A percentile compares a stretch with the other conserved stretches of the same genome.
Conservation (phyloP, 306 rosid genomes). For the Citrullus amarus region DNA sequence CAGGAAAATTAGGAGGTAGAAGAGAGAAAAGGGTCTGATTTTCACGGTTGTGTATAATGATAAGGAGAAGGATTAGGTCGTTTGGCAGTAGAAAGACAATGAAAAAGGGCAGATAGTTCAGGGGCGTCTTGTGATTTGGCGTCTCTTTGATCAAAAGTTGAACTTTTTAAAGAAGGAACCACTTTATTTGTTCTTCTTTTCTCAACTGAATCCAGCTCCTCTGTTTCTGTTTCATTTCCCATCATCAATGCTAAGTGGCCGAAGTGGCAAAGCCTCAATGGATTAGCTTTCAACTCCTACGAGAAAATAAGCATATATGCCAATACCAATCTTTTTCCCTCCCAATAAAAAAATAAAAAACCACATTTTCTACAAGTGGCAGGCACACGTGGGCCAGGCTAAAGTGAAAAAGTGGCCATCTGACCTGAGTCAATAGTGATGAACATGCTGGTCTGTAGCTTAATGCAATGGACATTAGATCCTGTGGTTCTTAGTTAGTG, state of each 20-base stretch:
- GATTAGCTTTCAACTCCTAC: conserved; percentile 15
- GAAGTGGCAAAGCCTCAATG: conserved; percentile 28
- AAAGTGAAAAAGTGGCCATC: background rate
- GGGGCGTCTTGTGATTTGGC: conserved; percentile 62
- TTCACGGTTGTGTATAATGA: conserved; percentile 41
- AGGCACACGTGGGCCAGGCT: conserved; percentile 10
- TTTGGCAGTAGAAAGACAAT: conserved; percentile 67
- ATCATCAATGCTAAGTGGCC: conserved; percentile 52
- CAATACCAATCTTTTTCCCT: background rate
- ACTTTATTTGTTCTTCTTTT: conserved; percentile 12
- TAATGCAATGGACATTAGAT: background rate
- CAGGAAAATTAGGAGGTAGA: conserved; percentile 5
- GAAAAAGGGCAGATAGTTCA: conserved; percentile 46
- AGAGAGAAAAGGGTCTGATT: conserved; percentile 26
- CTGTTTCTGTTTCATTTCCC: conserved; percentile 31
- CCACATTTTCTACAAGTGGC: conserved; percentile 6
- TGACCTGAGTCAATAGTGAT: background rate
- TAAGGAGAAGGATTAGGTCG: conserved; percentile 59
- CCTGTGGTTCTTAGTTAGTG: background rate
- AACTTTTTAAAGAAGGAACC: conserved; percentile 17
- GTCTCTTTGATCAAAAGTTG: conserved; percentile 48
- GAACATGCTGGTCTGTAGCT: background rate
- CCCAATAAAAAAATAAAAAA: background rate
- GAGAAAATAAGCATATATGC: conserved; percentile 1
- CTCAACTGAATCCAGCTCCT: conserved; percentile 28